A percentile compares a stretch with the other conserved stretches of the same genome.
phyloP scores from a whole-genome alignment of 352 stramenopile genomes.

The Globisporangium ultimum region DNA sequence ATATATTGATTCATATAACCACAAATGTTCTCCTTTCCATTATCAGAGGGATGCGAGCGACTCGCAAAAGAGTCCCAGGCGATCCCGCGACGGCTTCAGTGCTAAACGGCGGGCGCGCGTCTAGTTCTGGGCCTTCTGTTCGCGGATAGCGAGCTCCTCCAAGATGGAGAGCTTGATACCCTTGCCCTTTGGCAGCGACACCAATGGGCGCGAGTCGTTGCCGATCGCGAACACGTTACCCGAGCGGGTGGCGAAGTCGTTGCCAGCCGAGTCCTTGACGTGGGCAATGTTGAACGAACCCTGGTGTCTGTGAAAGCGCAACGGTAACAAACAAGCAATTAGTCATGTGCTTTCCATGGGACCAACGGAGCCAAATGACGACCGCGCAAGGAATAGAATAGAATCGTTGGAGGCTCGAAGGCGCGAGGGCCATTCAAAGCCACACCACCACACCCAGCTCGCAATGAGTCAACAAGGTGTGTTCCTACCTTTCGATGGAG shows the following conservation, averaged over 20 bases:
- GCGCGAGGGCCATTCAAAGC: background rate
- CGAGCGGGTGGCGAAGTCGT: conserved; percentile 97
- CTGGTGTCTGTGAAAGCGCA: conserved; percentile 85
- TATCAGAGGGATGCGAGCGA: conserved; percentile 9
- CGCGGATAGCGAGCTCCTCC: conserved; percentile 88
- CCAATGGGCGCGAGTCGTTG: conserved; percentile 87
- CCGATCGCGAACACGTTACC: conserved; percentile 98
- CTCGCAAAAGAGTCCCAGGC: conserved; percentile 10
- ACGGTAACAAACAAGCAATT: conserved; percentile 18
- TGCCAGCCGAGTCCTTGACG: conserved; percentile 96
- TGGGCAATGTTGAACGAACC: conserved; percentile 99
- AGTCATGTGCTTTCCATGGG: background rate
- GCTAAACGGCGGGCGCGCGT: background rate
- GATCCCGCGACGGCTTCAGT: conserved; percentile 1
- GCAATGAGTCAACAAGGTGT: conserved; percentile 86
- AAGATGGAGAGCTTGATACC: conserved; percentile 99
- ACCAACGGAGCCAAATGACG: background rate
- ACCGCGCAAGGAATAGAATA: background rate
- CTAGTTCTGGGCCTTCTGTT: conserved; percentile 77
- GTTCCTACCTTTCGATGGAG: conserved; percentile 95
- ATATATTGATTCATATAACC: background rate
- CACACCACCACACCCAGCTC: conserved; percentile 89
- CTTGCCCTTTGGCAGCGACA: conserved; percentile 98
- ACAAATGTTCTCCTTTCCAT: conserved; percentile 13
- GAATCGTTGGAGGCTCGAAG: conserved; percentile 7